Conservation (phyloP, 2,329 filamentous ascomycete species). For the Neopestalotiopsis rosae region DNA sequence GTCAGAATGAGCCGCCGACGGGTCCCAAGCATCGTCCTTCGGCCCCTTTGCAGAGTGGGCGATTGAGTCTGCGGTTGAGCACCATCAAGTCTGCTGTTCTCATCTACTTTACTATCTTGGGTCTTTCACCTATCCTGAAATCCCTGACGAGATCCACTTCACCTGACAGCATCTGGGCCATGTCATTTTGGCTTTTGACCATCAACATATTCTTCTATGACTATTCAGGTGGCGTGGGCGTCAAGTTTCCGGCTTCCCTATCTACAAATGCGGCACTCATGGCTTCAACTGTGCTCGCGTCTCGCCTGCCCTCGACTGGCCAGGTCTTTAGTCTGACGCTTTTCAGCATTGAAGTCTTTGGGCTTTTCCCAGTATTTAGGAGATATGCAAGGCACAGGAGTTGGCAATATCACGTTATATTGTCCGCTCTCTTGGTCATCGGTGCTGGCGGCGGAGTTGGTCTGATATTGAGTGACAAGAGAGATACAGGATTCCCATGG, state of each 20-base stretch:
- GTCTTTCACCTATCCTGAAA: conserved; percentile 92
- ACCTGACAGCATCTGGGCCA: conserved; percentile 95
- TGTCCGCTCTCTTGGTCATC: conserved; percentile 79
- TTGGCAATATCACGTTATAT: conserved; percentile 78
- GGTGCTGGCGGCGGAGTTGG: conserved; percentile 82
- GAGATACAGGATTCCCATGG: conserved; percentile 52
- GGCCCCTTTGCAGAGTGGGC: conserved; percentile 42
- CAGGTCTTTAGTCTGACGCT: conserved; percentile 95
- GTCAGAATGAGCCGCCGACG: conserved; percentile 36
- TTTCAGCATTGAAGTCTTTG: conserved; percentile 97
- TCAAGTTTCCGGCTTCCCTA: conserved; percentile 73
- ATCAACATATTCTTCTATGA: conserved; percentile 99
- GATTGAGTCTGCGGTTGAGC: conserved; percentile 63
- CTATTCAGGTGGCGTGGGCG: conserved; percentile 75
- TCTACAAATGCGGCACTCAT: conserved; percentile 97
- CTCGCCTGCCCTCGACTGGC: conserved; percentile 84
- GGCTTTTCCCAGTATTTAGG: conserved; percentile 96
- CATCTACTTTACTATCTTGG: conserved; percentile 91
- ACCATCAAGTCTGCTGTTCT: conserved; percentile 92
- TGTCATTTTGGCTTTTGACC: conserved; percentile 89
- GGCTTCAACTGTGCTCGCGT: conserved; percentile 93
- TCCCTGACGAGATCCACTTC: conserved; percentile 94
- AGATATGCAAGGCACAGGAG: conserved; percentile 82
- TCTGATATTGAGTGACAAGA: conserved; percentile 56
- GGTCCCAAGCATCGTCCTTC: conserved; percentile 40